phyloP scores from a whole-genome alignment of 345 rosid genomes.

The Cardamine chenopodiifolia region DNA sequence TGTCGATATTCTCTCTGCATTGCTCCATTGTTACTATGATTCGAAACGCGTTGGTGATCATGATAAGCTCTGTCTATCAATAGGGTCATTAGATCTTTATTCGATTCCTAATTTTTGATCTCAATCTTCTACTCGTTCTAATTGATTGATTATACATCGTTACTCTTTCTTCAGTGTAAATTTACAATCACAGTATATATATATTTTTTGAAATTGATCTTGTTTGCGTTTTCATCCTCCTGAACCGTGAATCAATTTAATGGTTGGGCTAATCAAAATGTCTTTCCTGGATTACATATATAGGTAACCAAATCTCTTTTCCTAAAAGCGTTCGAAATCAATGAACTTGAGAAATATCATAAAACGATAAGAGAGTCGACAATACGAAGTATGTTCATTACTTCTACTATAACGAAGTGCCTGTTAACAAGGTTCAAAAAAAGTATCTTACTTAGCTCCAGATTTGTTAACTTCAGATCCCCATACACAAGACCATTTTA shows the following conservation, averaged over 20 bases:
- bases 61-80: background rate
- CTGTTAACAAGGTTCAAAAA: background rate
- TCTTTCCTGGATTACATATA: background rate
- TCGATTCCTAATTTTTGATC: background rate
- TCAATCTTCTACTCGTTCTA: background rate
- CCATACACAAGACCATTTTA: background rate
- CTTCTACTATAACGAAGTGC: slow-evolving; percentile 6
- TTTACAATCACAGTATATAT: too few species aligned
- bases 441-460: background rate
- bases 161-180: too few species aligned
- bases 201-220: too few species aligned
- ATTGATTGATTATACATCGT: too few species aligned
- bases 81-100: background rate
- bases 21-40: background rate
- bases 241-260: background rate
- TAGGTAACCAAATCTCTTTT: background rate
- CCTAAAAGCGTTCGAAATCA: background rate
- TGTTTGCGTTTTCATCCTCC: too few species aligned
- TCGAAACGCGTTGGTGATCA: background rate
- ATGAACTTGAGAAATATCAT: background rate
- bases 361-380: background rate
- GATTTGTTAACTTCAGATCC: background rate
- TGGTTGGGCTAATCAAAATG: background rate
- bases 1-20: background rate
- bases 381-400: background rate